Base-by-base conservation (phyloP, 345 rosid species). In the Sonneratia caseolaris region DNA sequence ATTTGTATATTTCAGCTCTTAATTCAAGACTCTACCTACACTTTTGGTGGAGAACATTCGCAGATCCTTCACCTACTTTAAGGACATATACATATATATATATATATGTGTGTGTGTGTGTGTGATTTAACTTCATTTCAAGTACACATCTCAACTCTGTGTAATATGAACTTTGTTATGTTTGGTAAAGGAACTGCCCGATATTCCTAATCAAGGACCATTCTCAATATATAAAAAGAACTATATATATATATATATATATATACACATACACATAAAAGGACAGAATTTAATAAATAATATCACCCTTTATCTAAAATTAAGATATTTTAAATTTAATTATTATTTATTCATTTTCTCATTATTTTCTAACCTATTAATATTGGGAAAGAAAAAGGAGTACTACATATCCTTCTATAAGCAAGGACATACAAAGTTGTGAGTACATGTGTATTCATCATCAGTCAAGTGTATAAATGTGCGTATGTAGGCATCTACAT, bases 1-100 rank as follows among this genome's bases (percentile, higher is more conserved):
- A 18, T 2, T 37, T 18, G 35, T 49, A 21, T 70, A 59, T 32
- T 62, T 19, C n/a, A 64, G 64, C 68, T 59, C 64, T 72, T 72
- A n/a, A 66, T 37, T 37, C 13, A 42, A 77, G 67, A 71, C 37
- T 51, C 48, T 64, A 59, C 72, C 73, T 65, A 69, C 47, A 43
- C 45, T 68, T 68, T 76, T 74, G 69, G 65, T 72, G 69, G 74
- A 64, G 68, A 43, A 61, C 42, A 49, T 72, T 27, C 64, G 66
- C 13, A 24, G 71, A 37, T 35, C 57, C 56, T 61, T 10, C 69
- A 32, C 0, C 40, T 21, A 45, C 48, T 71, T 24, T 47, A 21
- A 71, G n/a, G 40, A 37, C 27, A 19, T 22, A 8, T 40, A 8
- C 9, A 8, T 47, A 2, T 47, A 12, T 47, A 12, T 47, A 12